Evolutionary conservation across 371 early-diverging fungal genomes (phyloP), one percentile per base, ranked within the genome.

Genomic region (Mucor mucedo): DNA sequence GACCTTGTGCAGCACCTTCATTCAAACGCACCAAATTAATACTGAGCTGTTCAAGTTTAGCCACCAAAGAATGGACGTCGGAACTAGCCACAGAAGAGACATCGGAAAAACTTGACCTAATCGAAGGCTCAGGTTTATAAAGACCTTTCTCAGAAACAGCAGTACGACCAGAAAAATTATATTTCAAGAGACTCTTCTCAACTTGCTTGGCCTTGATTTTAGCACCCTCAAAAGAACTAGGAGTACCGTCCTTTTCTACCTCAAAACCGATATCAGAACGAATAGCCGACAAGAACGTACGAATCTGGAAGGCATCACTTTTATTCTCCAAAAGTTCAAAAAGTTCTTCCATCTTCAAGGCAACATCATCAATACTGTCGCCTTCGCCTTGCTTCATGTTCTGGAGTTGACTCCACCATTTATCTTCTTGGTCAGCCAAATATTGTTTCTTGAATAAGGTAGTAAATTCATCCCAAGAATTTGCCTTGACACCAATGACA

Each of bases 231-330:
- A 58, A 53, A 0, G 58, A 52, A 27, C 1, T 2, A 1, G 58
- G 58, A 9, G 29, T 35, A n/a, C 28, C 39, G 0, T 63, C 58
- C 10, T 58, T 58, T 32, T 61, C 66, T 11, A 66, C 32, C 39
- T 66, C 66, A 14, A n/a, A 57, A 5, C 57, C 62, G 21, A 66
- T 57, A 3, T 28, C 4, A 0, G 50, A 28, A 0, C 44, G 5
- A 21, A 67, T 61, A 2, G 67, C 61, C 11, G 29, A 47, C 9
- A 67, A 27, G 14, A 67, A 67, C 27, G 56, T 58, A 27, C 66
- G 28, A 3, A 66, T 52, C 38, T 56, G 60, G n/a, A 60, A 41
- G 13, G 16, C 14, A 2, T 52, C 13, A 16, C 29, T 39, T 6
- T 52, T 58, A 2, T 39, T 57, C 0, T 42, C 47, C 10, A 67